Evolutionary conservation across 352 stramenopile genomes (phyloP), one percentile per base, ranked within the genome.

Genomic region (Phytophthora nicotianae): DNA sequence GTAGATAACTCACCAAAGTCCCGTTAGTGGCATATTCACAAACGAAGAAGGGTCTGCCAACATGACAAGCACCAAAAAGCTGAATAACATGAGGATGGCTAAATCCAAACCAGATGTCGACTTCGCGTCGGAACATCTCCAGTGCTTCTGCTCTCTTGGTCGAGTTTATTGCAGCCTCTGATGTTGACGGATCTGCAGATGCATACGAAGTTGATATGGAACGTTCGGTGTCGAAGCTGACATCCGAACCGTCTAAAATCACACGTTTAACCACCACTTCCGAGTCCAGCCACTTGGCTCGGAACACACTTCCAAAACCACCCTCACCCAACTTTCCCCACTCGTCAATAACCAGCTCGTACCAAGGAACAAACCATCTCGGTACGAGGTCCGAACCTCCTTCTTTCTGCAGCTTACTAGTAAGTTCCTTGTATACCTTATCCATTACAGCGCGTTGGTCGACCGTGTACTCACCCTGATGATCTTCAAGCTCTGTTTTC

Each of bases 1-100:
- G 23, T n/a, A 66, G 23, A 21, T 66, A 70, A 3, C 50, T 61
- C 6, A 62, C 50, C 5, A 71, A 33, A 3, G 50, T 61, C 5
- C 62, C 62, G 19, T 62, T 70, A 3, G 57, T 49, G 17, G 50
- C 63, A 37, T 55, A 58, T 26, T 67, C 62, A 9, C 62, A 69
- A 0, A 58, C 62, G 24, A 70, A 70, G 20, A 61, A 70, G 0
- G 50, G 62, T 3, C 24, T 58, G 0, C 56, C 49, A 2, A 70
- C 55, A 21, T 70, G 55, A 21, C 55, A 70, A 1, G 62, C 54
- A 5, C 62, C 62, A 2, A 66, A 70, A 3, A 70, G 49, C 13
- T 40, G 50, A 13, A 70, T 47, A 14, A 70, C 50, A 4, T 70
- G 35, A 10, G 62, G 62, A 20, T 70, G 62, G 19, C 38, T 62